Conservation (phyloP, 768 basidiomycete genomes). For the Ramaria rubella region DNA sequence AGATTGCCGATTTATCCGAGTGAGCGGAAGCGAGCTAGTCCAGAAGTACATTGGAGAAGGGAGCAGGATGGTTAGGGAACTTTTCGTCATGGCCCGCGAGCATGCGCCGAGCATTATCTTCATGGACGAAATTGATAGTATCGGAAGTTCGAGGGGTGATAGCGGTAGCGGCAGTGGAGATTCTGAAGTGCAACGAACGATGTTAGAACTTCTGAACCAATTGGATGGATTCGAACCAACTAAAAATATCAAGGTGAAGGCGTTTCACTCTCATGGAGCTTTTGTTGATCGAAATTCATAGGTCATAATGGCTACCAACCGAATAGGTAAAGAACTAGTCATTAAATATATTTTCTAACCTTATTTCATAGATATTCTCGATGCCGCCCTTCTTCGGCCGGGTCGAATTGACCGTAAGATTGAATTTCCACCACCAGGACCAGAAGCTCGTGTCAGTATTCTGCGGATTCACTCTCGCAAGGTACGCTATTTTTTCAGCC, state of each 20-base stretch:
- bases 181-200: slow-evolving; percentile 85
- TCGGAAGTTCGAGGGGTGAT: slow-evolving; percentile 88
- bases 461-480: slow-evolving; percentile 95
- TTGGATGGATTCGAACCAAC: slow-evolving; percentile 82
- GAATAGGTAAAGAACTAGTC: slow-evolving; percentile 52
- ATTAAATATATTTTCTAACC: background rate
- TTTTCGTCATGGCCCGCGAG: slow-evolving; percentile 98
- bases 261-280: background rate
- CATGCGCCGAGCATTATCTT: slow-evolving; percentile 98
- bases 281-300: slow-evolving; percentile 12
- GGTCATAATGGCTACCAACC: slow-evolving; percentile 96
- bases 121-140: slow-evolving; percentile 99
- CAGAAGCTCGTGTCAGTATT: slow-evolving; percentile 95
- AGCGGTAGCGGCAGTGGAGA: slow-evolving; percentile 65
- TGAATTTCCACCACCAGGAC: slow-evolving; percentile 96
- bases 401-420: slow-evolving; percentile 97
- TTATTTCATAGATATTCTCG: slow-evolving; percentile 68
- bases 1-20: slow-evolving; percentile 96
- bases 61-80: slow-evolving; percentile 90
- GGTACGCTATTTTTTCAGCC: slow-evolving; percentile 33
- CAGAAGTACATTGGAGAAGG: slow-evolving; percentile 99
- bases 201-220: slow-evolving; percentile 86
- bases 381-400: slow-evolving; percentile 86
- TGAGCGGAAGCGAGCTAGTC: slow-evolving; percentile 88
- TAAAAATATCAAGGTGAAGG: slow-evolving; percentile 65